A percentile compares a stretch with the other conserved stretches of the same genome.
These are phyloP conservation scores for Ogataea minuta DNA, from an alignment of 805 yeast species.

Conservation along the genomic window DNA sequence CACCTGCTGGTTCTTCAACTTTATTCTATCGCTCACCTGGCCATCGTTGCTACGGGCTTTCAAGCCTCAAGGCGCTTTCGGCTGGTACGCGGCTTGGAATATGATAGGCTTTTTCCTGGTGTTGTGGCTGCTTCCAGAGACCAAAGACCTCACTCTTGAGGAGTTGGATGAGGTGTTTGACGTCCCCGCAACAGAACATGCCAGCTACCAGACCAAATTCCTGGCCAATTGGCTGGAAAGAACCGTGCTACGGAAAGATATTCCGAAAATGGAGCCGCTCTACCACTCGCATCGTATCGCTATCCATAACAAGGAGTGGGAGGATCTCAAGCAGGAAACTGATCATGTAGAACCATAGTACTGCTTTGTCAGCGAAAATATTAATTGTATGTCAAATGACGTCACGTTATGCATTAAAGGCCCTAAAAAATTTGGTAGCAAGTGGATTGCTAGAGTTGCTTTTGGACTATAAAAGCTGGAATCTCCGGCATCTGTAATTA, in stretches of 20 bases:
- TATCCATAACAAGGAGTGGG: slow-evolving; percentile 60
- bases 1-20: slow-evolving; percentile 74
- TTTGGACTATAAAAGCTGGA: not conserved
- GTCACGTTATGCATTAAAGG: slow-evolving; percentile 1
- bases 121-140: slow-evolving; percentile 70
- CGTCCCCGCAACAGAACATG: slow-evolving; percentile 56
- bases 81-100: slow-evolving; percentile 88
- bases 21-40: slow-evolving; percentile 73
- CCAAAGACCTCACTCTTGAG: slow-evolving; percentile 69
- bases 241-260: slow-evolving; percentile 45
- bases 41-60: slow-evolving; percentile 66
- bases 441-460: slow-evolving; percentile 1
- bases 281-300: slow-evolving; percentile 60
- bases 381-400: slow-evolving; percentile 1
- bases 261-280: slow-evolving; percentile 53
- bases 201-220: slow-evolving; percentile 43
- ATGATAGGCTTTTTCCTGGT: slow-evolving; percentile 66
- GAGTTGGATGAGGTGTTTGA: slow-evolving; percentile 73
- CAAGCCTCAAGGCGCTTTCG: slow-evolving; percentile 81
- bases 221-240: slow-evolving; percentile 45
- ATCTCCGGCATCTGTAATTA: not conserved
- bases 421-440: slow-evolving; percentile 4
- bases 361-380: too few relatives aligned
- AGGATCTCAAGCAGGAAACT: slow-evolving; percentile 50
- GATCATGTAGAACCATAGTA: slow-evolving; percentile 45